Conservation (phyloP, 2,329 filamentous ascomycete genomes). For the Aspergillus brunneoviolaceus region DNA sequence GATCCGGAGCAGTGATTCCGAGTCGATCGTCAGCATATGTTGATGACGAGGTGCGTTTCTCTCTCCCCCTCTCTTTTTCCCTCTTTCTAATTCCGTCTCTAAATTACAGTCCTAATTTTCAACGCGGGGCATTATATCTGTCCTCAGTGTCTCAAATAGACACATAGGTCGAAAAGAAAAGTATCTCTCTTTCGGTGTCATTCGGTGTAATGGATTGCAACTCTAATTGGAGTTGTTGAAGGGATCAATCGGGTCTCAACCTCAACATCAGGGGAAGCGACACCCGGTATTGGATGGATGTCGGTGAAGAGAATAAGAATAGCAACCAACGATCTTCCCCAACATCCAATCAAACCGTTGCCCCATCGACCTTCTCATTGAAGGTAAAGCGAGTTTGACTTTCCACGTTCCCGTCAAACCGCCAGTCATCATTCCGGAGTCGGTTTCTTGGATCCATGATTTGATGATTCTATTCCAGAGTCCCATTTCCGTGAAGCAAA, state of each 20-base stretch:
- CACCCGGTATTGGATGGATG: not conserved
- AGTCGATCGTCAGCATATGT: slow-evolving; percentile 9
- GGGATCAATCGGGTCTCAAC: not conserved
- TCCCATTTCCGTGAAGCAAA: no score
- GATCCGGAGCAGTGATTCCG: slow-evolving; percentile 7
- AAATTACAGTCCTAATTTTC: not conserved
- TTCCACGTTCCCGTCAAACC: slow-evolving; percentile 6
- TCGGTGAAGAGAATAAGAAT: slow-evolving; percentile 11
- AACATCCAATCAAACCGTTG: slow-evolving; percentile 2
- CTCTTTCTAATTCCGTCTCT: not conserved
- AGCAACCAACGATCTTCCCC: slow-evolving; percentile 4
- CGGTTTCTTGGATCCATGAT: not conserved
- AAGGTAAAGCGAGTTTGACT: slow-evolving; percentile 6
- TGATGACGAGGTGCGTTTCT: not conserved
- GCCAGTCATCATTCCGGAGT: slow-evolving; percentile 1
- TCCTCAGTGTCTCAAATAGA: not conserved
- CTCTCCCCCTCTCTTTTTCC: not conserved
- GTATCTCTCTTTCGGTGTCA: not conserved
- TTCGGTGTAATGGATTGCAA: no score
- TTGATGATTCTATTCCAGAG: not conserved
- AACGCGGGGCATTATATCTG: no score
- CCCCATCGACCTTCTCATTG: not conserved
- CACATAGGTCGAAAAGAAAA: not conserved
- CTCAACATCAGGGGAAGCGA: not conserved
- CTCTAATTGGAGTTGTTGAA: no score